Base-by-base conservation (phyloP, 192 early-diverging fungal genomes). In the Umbelopsis vinacea region DNA sequence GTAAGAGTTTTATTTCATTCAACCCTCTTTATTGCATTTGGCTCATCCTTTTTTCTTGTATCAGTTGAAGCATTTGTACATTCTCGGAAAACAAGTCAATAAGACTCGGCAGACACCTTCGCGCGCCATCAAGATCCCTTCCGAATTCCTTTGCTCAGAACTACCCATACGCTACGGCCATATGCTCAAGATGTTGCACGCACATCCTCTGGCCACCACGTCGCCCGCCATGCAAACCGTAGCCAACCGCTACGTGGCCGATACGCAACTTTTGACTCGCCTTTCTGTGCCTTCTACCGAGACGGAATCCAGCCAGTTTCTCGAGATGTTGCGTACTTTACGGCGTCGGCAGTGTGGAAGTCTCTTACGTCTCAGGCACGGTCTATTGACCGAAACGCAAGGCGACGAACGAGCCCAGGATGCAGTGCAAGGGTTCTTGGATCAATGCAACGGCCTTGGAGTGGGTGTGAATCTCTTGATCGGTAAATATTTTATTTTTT, bases 121-220 rank as follows among this genome's bases (percentile, higher is more conserved):
- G 40, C 63, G 29, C 46, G 53, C 76, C 24, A 33, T 68, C 24
- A 48, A 52, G 11, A 77, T 71, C 8, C 38, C 70, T 22, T 2
- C 76, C 3, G 52, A 66, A 24, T 77, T 77, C 43, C 53, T 77
- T 40, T 72, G 76, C 26, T 67, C 55, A 33, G 76, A 77, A 50
- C 38, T 77, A 26, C 76, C 76, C 17, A 66, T 77, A 12, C 47
- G 76, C 38, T 77, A 77, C 45, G 72, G 71, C 15, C 76, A 77
- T 52, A 72, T 77, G 38, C 54, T 77, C 23, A 66, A 71, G 22
- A 22, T 72, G 21, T 66, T 77, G 43, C 68, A 71, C 33, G 40
- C 71, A 9, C 60, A 46, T 53, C 66, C 40, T 24, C 40, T 37
- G 67, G 72, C 35, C 17, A 66, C 15, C 66, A 68, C 26, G 47